Conservation (phyloP, 176 grass and related monocot species). For the Hsuehochloa calcarea region DNA sequence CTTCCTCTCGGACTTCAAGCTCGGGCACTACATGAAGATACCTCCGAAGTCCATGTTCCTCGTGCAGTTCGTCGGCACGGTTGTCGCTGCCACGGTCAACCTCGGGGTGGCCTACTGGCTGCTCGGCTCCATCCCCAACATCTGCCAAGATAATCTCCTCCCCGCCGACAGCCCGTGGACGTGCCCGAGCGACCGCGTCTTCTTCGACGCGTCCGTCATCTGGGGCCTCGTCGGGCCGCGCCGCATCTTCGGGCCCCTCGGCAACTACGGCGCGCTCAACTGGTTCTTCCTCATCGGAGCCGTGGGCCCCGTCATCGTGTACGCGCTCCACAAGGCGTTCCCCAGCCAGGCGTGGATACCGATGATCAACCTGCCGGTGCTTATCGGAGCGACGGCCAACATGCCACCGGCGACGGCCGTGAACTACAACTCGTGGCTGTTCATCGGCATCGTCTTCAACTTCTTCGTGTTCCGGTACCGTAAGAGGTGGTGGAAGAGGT, state of each 20-base stretch:
- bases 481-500: conserved; percentile 65
- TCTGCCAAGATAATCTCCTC: conserved; percentile 45
- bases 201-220: conserved; percentile 82
- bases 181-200: conserved; percentile 57
- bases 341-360: conserved; percentile 57
- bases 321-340: conserved; percentile 50
- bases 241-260: conserved; percentile 54
- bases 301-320: conserved; percentile 54
- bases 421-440: conserved; percentile 72
- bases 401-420: conserved; percentile 77
- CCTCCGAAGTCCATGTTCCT: conserved; percentile 92
- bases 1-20: conserved; percentile 89
- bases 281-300: conserved; percentile 73
- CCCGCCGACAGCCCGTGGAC: conserved; percentile 71
- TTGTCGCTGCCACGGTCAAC: conserved; percentile 66
- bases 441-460: conserved; percentile 67
- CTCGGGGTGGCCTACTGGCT: conserved; percentile 66
- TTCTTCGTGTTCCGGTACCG: conserved; percentile 68
- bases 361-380: conserved; percentile 72
- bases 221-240: conserved; percentile 68
- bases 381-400: conserved; percentile 54
- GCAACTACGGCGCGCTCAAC: conserved; percentile 58
- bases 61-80: conserved; percentile 60
- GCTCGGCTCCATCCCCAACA: conserved; percentile 51
- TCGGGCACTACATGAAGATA: conserved; percentile 99